Evolutionary conservation across 495 filamentous ascomycete genomes (phyloP).

Genomic region (Neurospora sp.): DNA sequence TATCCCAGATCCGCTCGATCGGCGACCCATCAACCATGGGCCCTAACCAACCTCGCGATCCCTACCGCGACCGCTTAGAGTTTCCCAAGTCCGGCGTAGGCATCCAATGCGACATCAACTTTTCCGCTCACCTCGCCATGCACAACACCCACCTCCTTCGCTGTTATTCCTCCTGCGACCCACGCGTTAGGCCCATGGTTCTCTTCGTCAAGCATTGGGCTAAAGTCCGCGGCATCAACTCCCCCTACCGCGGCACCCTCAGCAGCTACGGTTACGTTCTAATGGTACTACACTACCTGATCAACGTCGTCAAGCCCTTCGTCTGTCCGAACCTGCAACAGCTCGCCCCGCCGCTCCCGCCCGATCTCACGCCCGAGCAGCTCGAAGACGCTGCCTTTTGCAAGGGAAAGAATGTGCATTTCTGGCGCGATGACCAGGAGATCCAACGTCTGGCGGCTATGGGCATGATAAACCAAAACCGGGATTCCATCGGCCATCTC

Average conservation of each 20-base stretch:
- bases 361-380: conserved; percentile 28
- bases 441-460: conserved; percentile 42
- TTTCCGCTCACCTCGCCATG: conserved; percentile 64
- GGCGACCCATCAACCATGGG: conserved; percentile 29
- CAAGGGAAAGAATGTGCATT: conserved; percentile 50
- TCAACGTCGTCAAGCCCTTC: conserved; percentile 66
- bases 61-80: conserved; percentile 48
- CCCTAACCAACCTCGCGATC: conserved; percentile 41
- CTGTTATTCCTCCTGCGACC: conserved; percentile 66
- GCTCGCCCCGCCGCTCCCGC: conserved; percentile 33
- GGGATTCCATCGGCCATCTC: conserved; percentile 50
- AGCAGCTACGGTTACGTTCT: conserved; percentile 84
- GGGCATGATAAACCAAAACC: conserved; percentile 48
- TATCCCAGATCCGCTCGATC: conserved; percentile 25
- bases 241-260: conserved; percentile 68
- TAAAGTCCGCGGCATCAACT: conserved; percentile 69
- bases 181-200: conserved; percentile 61
- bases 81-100: conserved; percentile 61
- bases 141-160: conserved; percentile 70
- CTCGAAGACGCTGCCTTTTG: conserved; percentile 32
- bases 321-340: conserved; percentile 72
- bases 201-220: conserved; percentile 82
- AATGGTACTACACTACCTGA: conserved; percentile 84
- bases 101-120: conserved; percentile 78
- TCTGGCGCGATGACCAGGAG: conserved; percentile 57